Conservation (phyloP, 345 rosid genomes). For the Citrus reticulata region DNA sequence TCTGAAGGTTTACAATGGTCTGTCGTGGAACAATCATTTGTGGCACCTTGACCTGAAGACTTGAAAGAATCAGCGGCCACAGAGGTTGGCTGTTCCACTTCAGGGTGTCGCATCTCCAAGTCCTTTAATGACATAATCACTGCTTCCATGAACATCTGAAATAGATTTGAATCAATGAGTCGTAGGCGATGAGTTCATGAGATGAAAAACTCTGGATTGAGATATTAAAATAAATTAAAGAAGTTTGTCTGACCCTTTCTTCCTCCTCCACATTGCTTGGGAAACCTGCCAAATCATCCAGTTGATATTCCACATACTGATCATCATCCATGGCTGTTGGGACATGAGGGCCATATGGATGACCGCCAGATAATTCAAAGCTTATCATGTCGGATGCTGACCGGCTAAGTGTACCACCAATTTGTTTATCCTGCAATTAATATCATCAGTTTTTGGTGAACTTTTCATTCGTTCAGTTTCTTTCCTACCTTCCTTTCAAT, state of each 20-base stretch:
- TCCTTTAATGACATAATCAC: slow-evolving; percentile 67
- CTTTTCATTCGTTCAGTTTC: slow-evolving; percentile 1
- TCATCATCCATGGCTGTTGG: slow-evolving; percentile 59
- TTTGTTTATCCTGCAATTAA: slow-evolving; percentile 51
- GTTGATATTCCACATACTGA: slow-evolving; percentile 73
- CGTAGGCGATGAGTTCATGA: not conserved
- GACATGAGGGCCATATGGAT: slow-evolving; percentile 58
- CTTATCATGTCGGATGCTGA: slow-evolving; percentile 82
- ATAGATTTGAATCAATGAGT: slow-evolving; percentile 8
- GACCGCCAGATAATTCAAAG: slow-evolving; percentile 68
- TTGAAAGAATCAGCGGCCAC: slow-evolving; percentile 22
- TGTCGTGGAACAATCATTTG: slow-evolving; percentile 20
- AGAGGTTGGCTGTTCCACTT: slow-evolving; percentile 22
- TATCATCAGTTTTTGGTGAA: slow-evolving; percentile 9
- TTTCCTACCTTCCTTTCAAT: not conserved
- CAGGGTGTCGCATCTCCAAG: slow-evolving; percentile 33
- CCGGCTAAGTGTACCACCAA: slow-evolving; percentile 32
- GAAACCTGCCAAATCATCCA: slow-evolving; percentile 74
- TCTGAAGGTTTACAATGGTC: slow-evolving; percentile 27
- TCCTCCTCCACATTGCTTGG: slow-evolving; percentile 77
- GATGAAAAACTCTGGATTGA: not conserved
- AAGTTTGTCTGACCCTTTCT: slow-evolving; percentile 56
- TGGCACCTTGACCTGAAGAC: slow-evolving; percentile 25
- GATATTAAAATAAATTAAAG: not conserved
- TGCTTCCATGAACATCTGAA: slow-evolving; percentile 91